Percentiles rank a stretch among this genome's conserved stretches.
Conservation (phyloP, 768 basidiomycete species). For the Russula foetens region DNA sequence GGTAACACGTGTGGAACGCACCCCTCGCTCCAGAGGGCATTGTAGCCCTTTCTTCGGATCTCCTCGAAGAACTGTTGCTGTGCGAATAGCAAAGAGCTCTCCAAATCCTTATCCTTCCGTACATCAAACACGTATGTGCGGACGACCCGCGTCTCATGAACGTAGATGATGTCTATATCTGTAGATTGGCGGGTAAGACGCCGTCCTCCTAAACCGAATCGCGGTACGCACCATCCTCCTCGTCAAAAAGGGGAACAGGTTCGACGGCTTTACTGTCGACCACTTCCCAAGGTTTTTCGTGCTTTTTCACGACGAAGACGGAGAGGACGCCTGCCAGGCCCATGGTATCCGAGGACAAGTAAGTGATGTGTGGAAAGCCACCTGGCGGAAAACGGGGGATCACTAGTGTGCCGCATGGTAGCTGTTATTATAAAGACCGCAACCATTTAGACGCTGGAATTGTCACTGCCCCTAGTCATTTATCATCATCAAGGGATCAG, state of each 20-base stretch:
- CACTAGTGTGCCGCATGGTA: not conserved
- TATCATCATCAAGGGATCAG: not conserved
- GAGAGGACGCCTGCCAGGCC: constrained; percentile 21
- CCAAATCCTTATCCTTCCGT: constrained; percentile 39
- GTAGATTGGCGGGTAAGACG: not conserved
- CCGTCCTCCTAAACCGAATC: not conserved
- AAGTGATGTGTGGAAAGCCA: not conserved
- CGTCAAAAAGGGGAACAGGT: constrained; percentile 56
- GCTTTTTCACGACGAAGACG: constrained; percentile 42
- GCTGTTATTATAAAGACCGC: constrained; percentile 8
- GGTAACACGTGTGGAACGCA: constrained; percentile 23
- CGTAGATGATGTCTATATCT: constrained; percentile 55
- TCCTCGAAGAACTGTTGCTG: constrained; percentile 55
- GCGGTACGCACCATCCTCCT: constrained; percentile 43
- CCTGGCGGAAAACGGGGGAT: not conserved
- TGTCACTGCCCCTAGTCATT: constrained; percentile 8
- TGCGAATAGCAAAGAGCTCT: constrained; percentile 51
- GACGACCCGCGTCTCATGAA: constrained; percentile 44
- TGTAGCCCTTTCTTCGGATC: constrained; percentile 47
- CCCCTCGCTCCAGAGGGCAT: constrained; percentile 63
- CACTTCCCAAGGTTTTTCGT: constrained; percentile 67
- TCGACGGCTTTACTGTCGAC: constrained; percentile 57
- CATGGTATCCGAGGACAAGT: constrained; percentile 12
- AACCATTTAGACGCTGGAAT: constrained; percentile 11
- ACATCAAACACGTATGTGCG: constrained; percentile 61